Conservation (phyloP, 1,139 yeast genomes). For the Candida pseudoviswanathii region DNA sequence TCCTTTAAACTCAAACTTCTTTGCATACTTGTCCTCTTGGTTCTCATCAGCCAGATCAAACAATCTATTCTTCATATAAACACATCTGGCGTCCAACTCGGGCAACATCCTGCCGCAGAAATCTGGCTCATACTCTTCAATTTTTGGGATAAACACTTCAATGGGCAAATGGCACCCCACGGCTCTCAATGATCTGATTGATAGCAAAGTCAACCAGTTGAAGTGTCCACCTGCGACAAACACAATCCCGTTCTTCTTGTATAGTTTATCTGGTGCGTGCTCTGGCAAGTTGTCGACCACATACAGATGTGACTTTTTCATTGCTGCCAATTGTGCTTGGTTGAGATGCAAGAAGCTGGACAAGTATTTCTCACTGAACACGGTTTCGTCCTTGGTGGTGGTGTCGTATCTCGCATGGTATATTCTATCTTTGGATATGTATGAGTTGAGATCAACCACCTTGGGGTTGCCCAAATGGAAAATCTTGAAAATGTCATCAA, state of each 20-base stretch:
- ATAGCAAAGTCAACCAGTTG: conserved; percentile 69
- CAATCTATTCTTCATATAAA: conserved; percentile 58
- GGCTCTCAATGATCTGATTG: conserved; percentile 65
- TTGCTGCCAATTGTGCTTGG: conserved; percentile 42
- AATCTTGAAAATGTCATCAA: conserved; percentile 35
- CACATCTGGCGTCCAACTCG: conserved; percentile 68
- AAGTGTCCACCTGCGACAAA: conserved; percentile 67
- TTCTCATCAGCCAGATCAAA: conserved; percentile 3
- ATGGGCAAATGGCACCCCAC: conserved; percentile 69
- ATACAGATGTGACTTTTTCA: conserved; percentile 49
- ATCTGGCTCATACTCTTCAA: conserved; percentile 68
- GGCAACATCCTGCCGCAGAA: conserved; percentile 70
- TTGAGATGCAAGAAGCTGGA: conserved; percentile 56
- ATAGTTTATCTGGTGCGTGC: conserved; percentile 36
- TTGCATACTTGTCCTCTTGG: conserved; percentile 16
- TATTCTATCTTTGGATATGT: conserved; percentile 40
- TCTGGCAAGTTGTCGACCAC: conserved; percentile 56
- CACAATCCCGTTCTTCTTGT: conserved; percentile 75
- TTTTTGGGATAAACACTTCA: conserved; percentile 73
- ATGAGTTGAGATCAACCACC: conserved; percentile 27
- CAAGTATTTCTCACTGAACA: conserved; percentile 43
- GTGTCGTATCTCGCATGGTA: conserved; percentile 54
- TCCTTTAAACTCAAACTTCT: conserved; percentile 59
- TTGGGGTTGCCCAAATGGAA: conserved; percentile 42
- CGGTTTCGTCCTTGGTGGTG: conserved; percentile 19